Percentiles rank a stretch among this genome's conserved stretches.
Evolutionary conservation across 352 stramenopile genomes (phyloP).

Genomic region (Globisporangium lucens): DNA sequence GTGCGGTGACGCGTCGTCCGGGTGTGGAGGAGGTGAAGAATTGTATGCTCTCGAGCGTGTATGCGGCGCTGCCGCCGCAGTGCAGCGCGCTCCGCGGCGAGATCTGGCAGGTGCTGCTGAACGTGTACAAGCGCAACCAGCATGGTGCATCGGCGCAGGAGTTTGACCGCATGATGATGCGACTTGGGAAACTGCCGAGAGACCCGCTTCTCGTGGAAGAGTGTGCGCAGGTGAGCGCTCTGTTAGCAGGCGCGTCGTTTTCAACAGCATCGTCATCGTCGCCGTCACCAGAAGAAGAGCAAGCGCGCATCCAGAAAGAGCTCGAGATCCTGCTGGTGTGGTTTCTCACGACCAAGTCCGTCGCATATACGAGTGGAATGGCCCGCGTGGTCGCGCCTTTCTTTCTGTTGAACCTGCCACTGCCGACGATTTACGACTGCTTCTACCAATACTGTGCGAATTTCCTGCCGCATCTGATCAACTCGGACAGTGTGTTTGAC

Average conservation of each 20-base stretch:
- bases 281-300: constrained; percentile 2
- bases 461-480: constrained; percentile 73
- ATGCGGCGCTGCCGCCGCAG: constrained; percentile 46
- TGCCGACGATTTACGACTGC: constrained; percentile 82
- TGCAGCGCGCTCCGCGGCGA: constrained; percentile 53
- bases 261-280: background rate
- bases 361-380: constrained; percentile 72
- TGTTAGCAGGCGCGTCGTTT: constrained; percentile 23
- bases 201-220: constrained; percentile 62
- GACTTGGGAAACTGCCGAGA: constrained; percentile 58
- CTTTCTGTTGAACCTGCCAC: constrained; percentile 64
- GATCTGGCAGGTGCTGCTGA: constrained; percentile 81
- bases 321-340: constrained; percentile 76
- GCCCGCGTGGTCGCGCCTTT: constrained; percentile 71
- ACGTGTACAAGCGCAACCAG: constrained; percentile 79
- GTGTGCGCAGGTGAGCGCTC: constrained; percentile 39
- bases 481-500: constrained; percentile 32
- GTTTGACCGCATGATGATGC: constrained; percentile 67
- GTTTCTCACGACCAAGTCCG: constrained; percentile 80
- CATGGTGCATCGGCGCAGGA: constrained; percentile 65
- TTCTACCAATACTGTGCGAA: constrained; percentile 82
- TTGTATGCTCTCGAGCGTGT: constrained; percentile 48
- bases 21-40: constrained; percentile 68
- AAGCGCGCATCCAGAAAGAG: constrained; percentile 47
- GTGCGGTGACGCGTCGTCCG: constrained; percentile 68